Base-by-base conservation (phyloP, 1,284 basidiomycete genomes). In the Athelia psychrophila region DNA sequence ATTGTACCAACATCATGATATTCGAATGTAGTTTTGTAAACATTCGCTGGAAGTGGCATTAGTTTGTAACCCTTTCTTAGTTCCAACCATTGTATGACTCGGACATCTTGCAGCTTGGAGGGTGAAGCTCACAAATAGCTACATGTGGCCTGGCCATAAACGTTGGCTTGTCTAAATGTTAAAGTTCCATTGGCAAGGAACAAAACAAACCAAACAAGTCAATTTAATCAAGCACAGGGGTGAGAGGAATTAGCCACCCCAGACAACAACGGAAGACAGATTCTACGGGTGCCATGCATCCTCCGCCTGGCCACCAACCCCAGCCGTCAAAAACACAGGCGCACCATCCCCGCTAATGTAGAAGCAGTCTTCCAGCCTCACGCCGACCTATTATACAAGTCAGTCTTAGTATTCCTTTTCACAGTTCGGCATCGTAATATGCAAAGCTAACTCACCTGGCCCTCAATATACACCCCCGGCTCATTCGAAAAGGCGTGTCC, bases 401-500 rank as follows among this genome's bases (percentile, higher is more conserved):
- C 25, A 52, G 20, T 50, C 15, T 32, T n/a, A 30, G 36, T 3
- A 18, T 8, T 15, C 23, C 23, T n/a, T 25, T 24, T 24, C 22
- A 45, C 20, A 20, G 23, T n/a, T 13, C 35, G 24, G 40, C 12
- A 54, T 12, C 22, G 25, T 19, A 48, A 22, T 22, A 42, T 9
- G 38, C 20, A n/a, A 6, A 30, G 27, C 27, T 22, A 35, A 60
- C 74, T 22, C 50, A 91, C 84, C 68, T 87, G 75, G 35, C 79
- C 83, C 56, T 87, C 79, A 49, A 93, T 86, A 66, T 94, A 94
- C 25, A 94, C 74, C 0, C 91, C 91, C 2, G 91, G 92, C 66
- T 95, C 91, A 59, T 93, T 77, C 6, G 88, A 91, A 68, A 94
- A 93, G 0, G 86, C 77, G 61, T 93, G 84, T 1, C 90, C 89